Evolutionary conservation across 2,329 filamentous ascomycete genomes (phyloP), one percentile per base, ranked within the genome.

Genomic region (Niveomyces coronatus): DNA sequence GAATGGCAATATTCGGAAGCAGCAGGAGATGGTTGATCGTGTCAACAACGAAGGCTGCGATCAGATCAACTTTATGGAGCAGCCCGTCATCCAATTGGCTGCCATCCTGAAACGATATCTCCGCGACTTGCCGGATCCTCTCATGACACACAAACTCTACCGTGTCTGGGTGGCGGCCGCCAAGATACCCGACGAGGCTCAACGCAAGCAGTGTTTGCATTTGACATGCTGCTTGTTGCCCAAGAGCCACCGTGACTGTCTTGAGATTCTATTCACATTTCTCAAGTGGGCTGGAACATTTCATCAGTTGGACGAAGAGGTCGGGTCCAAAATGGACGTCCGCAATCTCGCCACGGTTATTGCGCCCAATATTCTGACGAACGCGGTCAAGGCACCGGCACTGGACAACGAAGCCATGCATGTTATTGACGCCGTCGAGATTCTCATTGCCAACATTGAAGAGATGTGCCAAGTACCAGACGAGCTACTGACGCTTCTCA

Each of bases 311-410:
- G 91, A 98, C 51, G 91, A 98, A 53, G 91, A 98, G 56, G 84
- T 83, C 16, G 91, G 91, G 18, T 95, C 89, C 50, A 95, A 96
- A 70, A 98, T 98, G 91, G 91, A 98, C 57, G 84, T 94, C 37
- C 87, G 94, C 65, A 98, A 98, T 54, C 73, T 98, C 45, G 86
- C 91, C 4, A 96, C 93, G 3, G 91, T 98, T 45, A 95, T 98
- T 59, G 88, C 89, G 5, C 91, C 91, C 0, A 98, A 98, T 52
- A 86, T 98, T 44, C 71, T 95, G 10, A 88, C 84, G 50, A 84
- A 81, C 47, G 69, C 68, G 47, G 63, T 73, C 29, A 82, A 80
- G 55, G 71, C 70, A 34, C 68, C 73, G 6, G 76, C 74, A 30
- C 74, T 87, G 46, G 89, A 93, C 49, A 79, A 80, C 52, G 87